These are phyloP conservation scores for Clathrus columnatus DNA, from an alignment of 768 basidiomycete species.

Conservation along the genomic window DNA sequence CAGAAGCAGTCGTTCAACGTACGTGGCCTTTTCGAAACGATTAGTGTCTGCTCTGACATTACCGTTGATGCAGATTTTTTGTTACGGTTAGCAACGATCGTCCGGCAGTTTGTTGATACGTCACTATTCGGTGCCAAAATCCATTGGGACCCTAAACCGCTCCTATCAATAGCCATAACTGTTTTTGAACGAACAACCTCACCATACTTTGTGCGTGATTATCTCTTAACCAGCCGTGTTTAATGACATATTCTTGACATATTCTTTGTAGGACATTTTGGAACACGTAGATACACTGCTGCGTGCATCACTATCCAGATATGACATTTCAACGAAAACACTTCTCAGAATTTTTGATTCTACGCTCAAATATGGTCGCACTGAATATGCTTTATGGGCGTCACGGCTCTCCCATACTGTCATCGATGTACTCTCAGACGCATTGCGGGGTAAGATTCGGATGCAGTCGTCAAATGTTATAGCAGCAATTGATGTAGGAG, in stretches of 20 bases:
- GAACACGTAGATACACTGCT: constrained; percentile 52
- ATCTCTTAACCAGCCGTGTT: constrained; percentile 12
- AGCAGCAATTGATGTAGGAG: constrained; percentile 40
- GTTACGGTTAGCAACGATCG: constrained; percentile 41
- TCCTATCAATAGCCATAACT: constrained; percentile 41
- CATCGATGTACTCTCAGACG: constrained; percentile 45
- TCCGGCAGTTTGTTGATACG: constrained; percentile 52
- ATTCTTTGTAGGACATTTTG: constrained; percentile 48
- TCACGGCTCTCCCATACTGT: constrained; percentile 26
- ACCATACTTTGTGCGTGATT: constrained; percentile 37
- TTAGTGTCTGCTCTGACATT: neutral
- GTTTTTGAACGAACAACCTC: constrained; percentile 55
- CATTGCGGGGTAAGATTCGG: constrained; percentile 44
- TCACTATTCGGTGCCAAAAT: constrained; percentile 13
- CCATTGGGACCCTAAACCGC: constrained; percentile 39
- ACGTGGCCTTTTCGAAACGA: constrained; percentile 16
- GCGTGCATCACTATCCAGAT: constrained; percentile 42
- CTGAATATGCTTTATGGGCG: constrained; percentile 15
- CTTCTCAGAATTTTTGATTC: constrained; percentile 39
- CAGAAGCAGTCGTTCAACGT: constrained; percentile 48
- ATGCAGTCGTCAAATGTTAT: constrained; percentile 39
- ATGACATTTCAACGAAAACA: constrained; percentile 33
- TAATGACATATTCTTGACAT: too few species aligned
- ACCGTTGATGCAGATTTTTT: constrained; percentile 51
- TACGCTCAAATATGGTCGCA: constrained; percentile 17